Conservation (phyloP, 164 flowering plant genomes). For the Vitis labrusca region DNA sequence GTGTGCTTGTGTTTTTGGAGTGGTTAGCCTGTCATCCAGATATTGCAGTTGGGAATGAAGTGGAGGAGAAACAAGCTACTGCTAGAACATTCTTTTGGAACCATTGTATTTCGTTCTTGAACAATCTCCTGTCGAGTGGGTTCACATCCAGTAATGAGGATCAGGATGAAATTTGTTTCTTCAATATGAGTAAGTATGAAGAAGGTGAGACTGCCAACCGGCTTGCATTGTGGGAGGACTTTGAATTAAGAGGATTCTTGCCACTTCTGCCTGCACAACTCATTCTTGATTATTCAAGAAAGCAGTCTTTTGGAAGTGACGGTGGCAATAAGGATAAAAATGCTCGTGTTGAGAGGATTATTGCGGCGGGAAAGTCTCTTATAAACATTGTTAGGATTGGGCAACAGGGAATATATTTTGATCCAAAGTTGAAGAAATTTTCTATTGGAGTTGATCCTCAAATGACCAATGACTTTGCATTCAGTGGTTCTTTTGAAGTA, state of each 20-base stretch:
- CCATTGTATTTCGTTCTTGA: conserved; percentile 62
- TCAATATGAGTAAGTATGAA: conserved; percentile 68
- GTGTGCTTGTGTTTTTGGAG: conserved; percentile 82
- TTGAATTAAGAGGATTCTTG: conserved; percentile 89
- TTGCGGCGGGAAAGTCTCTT: conserved; percentile 92
- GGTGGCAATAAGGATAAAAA: conserved; percentile 53
- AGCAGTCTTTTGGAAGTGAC: conserved; percentile 54
- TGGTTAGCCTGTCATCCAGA: conserved; percentile 90
- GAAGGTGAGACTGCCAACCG: conserved; percentile 79
- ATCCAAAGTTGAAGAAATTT: conserved; percentile 62
- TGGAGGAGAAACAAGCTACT: conserved; percentile 65
- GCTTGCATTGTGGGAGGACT: conserved; percentile 86
- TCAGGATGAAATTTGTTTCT: conserved; percentile 73
- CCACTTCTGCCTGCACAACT: conserved; percentile 87
- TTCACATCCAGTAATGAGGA: conserved; percentile 37
- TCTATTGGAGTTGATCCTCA: conserved; percentile 55
- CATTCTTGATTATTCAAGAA: conserved; percentile 81
- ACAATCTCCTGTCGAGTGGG: conserved; percentile 58
- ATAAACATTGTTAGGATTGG: conserved; percentile 53
- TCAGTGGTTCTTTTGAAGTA: conserved; percentile 12
- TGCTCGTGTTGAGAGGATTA: conserved; percentile 69
- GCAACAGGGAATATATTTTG: conserved; percentile 53
- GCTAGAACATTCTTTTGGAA: conserved; percentile 80
- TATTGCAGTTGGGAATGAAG: conserved; percentile 57
- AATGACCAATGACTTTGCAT: conserved; percentile 27